phyloP scores from a whole-genome alignment of 83 land plant genomes.

The Larix sibirica region DNA sequence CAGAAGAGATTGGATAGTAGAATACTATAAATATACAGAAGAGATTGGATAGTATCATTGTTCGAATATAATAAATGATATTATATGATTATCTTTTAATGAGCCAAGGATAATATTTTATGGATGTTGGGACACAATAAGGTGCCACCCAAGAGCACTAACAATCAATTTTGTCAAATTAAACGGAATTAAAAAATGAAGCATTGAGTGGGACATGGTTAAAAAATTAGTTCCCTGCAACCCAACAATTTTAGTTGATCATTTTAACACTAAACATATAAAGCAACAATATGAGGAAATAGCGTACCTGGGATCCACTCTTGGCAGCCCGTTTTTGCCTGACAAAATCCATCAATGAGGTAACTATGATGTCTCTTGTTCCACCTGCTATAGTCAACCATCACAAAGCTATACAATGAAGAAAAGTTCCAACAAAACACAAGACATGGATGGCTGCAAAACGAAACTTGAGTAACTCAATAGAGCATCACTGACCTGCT shows the following conservation, averaged over 20 bases:
- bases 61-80: too few species aligned
- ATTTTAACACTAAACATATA: not conserved
- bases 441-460: not conserved
- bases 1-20: too few species aligned
- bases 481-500: slow-evolving; percentile 6
- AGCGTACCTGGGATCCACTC: slow-evolving; percentile 40
- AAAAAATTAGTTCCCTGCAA: not conserved
- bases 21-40: too few species aligned
- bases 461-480: not conserved
- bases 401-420: not conserved
- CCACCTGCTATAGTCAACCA: slow-evolving; percentile 25
- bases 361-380: slow-evolving; percentile 38
- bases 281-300: not conserved
- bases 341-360: slow-evolving; percentile 61
- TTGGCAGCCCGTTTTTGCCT: slow-evolving; percentile 55
- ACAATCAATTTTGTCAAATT: too few species aligned
- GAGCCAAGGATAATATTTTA: too few species aligned
- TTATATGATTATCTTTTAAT: too few species aligned
- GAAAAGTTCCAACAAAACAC: not conserved
- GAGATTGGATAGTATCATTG: too few species aligned
- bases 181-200: too few species aligned
- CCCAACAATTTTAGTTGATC: not conserved
- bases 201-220: too few species aligned
- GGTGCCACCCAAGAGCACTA: too few species aligned
- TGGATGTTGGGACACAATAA: too few species aligned